phyloP scores from a whole-genome alignment of 1,284 basidiomycete genomes.

The Malassezia sympodialis region DNA sequence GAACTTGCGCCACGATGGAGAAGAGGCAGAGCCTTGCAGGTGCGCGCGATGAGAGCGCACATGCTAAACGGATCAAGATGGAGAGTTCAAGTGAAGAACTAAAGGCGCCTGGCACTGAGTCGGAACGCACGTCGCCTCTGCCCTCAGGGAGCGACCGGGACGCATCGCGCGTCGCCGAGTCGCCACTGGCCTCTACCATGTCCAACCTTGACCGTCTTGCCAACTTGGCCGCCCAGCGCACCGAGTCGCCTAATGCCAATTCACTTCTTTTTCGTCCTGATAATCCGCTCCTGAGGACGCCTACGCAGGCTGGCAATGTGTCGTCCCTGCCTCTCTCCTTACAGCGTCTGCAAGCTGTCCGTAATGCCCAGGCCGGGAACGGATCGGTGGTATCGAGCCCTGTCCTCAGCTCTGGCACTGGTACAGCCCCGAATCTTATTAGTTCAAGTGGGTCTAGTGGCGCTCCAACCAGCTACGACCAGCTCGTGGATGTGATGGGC shows the following conservation, averaged over 20 bases:
- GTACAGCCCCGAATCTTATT: not conserved
- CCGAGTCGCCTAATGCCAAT: not conserved
- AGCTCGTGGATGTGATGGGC: slow-evolving; percentile 39
- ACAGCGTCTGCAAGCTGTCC: slow-evolving; percentile 16
- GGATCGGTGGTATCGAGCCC: not conserved
- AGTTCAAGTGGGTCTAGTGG: not conserved
- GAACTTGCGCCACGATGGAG: slow-evolving; percentile 6
- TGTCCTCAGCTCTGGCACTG: not conserved
- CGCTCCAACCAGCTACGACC: slow-evolving; percentile 17
- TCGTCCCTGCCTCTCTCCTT: slow-evolving; percentile 9
- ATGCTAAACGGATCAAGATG: slow-evolving; percentile 12
- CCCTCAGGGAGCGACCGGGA: not conserved
- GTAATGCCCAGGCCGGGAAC: not conserved
- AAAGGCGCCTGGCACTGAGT: not conserved
- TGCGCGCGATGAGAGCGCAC: not conserved
- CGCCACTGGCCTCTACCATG: not conserved
- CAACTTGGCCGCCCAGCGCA: slow-evolving; percentile 12
- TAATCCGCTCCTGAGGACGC: slow-evolving; percentile 6
- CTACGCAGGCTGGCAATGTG: not conserved
- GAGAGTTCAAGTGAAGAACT: slow-evolving; percentile 5
- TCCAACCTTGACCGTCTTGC: slow-evolving; percentile 15
- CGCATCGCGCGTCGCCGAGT: not conserved
- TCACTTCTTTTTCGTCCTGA: not conserved
- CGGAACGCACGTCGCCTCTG: not conserved
- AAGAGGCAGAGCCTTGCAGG: slow-evolving; percentile 2